phyloP scores from a whole-genome alignment of 371 early-diverging fungal species.

The Nematocida parisii region DNA sequence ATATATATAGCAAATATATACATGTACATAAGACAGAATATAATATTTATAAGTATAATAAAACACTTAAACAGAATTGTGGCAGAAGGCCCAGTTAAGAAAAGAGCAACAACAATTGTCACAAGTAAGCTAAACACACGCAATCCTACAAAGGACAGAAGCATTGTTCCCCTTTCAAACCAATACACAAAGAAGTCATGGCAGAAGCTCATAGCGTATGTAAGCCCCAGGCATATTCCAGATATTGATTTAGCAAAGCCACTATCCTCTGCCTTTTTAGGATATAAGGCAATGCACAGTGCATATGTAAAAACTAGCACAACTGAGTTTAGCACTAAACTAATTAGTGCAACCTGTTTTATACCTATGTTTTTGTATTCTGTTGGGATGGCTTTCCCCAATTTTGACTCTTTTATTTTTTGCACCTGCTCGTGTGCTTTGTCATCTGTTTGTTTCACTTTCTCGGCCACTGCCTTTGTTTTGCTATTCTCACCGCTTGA shows the following conservation, averaged over 20 bases:
- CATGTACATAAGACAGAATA: slow-evolving; percentile 11
- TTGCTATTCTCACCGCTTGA: slow-evolving; percentile 10
- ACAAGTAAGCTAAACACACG: background rate
- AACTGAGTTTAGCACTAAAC: slow-evolving; percentile 24
- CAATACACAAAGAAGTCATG: slow-evolving; percentile 39
- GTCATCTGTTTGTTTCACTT: slow-evolving; percentile 47
- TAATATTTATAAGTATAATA: background rate
- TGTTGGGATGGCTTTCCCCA: slow-evolving; percentile 47
- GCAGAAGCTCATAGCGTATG: background rate
- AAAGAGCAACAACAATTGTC: background rate
- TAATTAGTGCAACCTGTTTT: slow-evolving; percentile 19
- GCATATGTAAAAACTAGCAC: background rate
- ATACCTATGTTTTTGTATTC: slow-evolving; percentile 10
- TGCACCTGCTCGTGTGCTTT: slow-evolving; percentile 47
- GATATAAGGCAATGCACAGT: slow-evolving; percentile 1
- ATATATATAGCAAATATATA: slow-evolving; percentile 48
- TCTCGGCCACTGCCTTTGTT: slow-evolving; percentile 43
- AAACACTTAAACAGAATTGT: slow-evolving; percentile 31
- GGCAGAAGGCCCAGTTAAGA: background rate
- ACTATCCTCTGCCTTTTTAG: background rate
- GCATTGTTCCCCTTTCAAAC: slow-evolving; percentile 13
- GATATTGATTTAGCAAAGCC: background rate
- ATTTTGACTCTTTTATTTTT: slow-evolving; percentile 26
- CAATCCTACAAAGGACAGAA: slow-evolving; percentile 36
- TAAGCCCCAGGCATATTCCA: slow-evolving; percentile 13